These are phyloP conservation scores for Melastoma malabathricum DNA, from an alignment of 345 rosid species.

Conservation along the genomic window DNA sequence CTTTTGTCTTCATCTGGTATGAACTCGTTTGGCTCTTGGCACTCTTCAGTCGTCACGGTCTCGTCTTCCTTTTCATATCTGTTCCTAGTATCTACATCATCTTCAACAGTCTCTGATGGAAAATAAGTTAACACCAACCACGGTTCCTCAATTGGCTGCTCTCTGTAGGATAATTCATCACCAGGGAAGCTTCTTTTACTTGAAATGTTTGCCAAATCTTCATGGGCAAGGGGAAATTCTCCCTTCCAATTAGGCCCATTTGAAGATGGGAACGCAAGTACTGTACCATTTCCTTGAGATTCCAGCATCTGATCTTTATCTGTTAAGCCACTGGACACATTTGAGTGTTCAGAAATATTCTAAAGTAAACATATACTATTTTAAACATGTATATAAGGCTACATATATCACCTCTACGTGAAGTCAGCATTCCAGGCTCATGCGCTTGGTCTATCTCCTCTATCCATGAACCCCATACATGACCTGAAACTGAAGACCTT, in stretches of 20 bases:
- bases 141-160: slow-evolving; percentile 89
- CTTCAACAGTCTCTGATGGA: slow-evolving; percentile 13
- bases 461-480: slow-evolving; percentile 72
- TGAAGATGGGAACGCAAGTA: slow-evolving; percentile 19
- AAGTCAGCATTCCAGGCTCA: slow-evolving; percentile 18
- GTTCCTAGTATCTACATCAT: slow-evolving; percentile 5
- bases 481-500: slow-evolving; percentile 24
- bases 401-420: slow-evolving; percentile 46
- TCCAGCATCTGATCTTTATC: slow-evolving; percentile 36
- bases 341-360: slow-evolving; percentile 72
- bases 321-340: slow-evolving; percentile 93
- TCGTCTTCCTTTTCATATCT: slow-evolving; percentile 7
- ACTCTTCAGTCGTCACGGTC: slow-evolving; percentile 17
- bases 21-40: slow-evolving; percentile 24
- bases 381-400: slow-evolving; percentile 10
- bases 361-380: slow-evolving; percentile 16
- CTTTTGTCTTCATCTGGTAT: slow-evolving; percentile 32
- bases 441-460: slow-evolving; percentile 35
- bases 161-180: slow-evolving; percentile 27
- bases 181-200: slow-evolving; percentile 14
- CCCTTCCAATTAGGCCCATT: slow-evolving; percentile 6
- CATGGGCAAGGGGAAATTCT: slow-evolving; percentile 8
- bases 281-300: slow-evolving; percentile 13
- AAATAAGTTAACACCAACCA: slow-evolving; percentile 43
- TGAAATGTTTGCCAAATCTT: slow-evolving; percentile 14